These are phyloP conservation scores for Brassica rapa DNA, from an alignment of 345 rosid species.

Conservation along the genomic window DNA sequence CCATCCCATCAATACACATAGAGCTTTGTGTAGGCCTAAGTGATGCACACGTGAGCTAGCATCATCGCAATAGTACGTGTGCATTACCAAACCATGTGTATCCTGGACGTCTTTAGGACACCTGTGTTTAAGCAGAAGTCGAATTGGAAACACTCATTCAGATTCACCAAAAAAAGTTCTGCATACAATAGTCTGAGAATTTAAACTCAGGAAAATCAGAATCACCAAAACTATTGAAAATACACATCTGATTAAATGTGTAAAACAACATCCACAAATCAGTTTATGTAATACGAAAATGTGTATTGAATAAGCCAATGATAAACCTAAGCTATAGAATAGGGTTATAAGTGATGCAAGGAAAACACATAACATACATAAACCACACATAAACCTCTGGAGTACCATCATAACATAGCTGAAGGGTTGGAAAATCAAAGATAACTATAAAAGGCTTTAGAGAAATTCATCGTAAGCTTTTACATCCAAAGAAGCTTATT, in stretches of 20 bases:
- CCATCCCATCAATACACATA: slow-evolving; percentile 97
- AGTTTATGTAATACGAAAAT: background rate
- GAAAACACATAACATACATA: slow-evolving; percentile 8
- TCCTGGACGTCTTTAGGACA: slow-evolving; percentile 81
- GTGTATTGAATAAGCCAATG: slow-evolving; percentile 5
- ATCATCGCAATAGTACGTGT: slow-evolving; percentile 82
- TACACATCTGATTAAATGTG: slow-evolving; percentile 9
- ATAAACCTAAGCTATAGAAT: slow-evolving; percentile 17
- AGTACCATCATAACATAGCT: slow-evolving; percentile 26
- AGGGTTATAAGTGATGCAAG: background rate
- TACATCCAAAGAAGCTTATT: slow-evolving; percentile 17
- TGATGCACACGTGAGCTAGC: slow-evolving; percentile 78
- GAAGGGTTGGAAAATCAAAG: slow-evolving; percentile 1
- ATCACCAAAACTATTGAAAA: background rate
- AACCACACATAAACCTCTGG: slow-evolving; percentile 7
- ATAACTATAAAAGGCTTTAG: slow-evolving; percentile 6
- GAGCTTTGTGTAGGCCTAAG: slow-evolving; percentile 95
- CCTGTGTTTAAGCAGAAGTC: slow-evolving; percentile 81
- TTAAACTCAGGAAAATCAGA: slow-evolving; percentile 33
- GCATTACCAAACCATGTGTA: slow-evolving; percentile 91
- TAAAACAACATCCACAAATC: slow-evolving; percentile 20
- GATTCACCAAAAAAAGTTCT: slow-evolving; percentile 43
- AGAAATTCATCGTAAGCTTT: slow-evolving; percentile 13
- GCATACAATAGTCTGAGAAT: slow-evolving; percentile 35
- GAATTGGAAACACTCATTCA: slow-evolving; percentile 62